Evolutionary conservation across 495 filamentous ascomycete genomes (phyloP).

Genomic region (Aspergillus bertholletiae): DNA sequence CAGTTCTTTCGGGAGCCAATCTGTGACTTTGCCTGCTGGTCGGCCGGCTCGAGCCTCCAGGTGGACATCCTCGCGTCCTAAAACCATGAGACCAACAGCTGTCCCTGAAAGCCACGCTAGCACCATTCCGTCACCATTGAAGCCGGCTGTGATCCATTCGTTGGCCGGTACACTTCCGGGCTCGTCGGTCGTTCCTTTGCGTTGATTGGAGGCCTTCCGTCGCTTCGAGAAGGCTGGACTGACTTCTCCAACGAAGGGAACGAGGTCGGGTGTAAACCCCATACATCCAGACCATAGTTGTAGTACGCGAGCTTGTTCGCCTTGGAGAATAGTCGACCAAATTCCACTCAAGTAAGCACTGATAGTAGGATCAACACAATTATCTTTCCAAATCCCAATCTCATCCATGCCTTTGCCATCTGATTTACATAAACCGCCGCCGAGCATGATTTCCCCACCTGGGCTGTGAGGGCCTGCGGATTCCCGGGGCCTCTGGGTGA

Average conservation of each 20-base stretch:
- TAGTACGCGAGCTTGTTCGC: conserved; percentile 5
- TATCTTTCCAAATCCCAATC: conserved; percentile 33
- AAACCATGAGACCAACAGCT: conserved; percentile 15
- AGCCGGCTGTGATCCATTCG: conserved; percentile 48
- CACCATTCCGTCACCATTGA: conserved; percentile 45
- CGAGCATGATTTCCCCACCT: conserved; percentile 31
- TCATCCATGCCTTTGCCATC: conserved; percentile 22
- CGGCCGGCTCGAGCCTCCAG: conserved; percentile 6
- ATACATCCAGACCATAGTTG: conserved; percentile 43
- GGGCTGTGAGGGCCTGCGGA: conserved; percentile 10
- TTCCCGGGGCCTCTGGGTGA: conserved; percentile 23
- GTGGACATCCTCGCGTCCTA: conserved; percentile 8
- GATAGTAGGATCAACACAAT: conserved; percentile 11
- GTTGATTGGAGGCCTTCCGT: conserved; percentile 7
- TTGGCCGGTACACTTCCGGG: not conserved
- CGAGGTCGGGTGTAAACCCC: conserved; percentile 39
- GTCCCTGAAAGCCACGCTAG: conserved; percentile 18
- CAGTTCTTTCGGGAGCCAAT: conserved; percentile 15
- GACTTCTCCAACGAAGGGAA: conserved; percentile 47
- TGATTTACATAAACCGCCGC: conserved; percentile 31
- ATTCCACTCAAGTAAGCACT: conserved; percentile 8
- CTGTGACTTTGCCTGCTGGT: conserved; percentile 9
- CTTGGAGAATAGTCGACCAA: conserved; percentile 1
- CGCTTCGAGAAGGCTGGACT: conserved; percentile 21
- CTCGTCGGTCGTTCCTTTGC: not conserved